These are phyloP conservation scores for Dipodascopsis tothii DNA, from an alignment of 805 yeast genomes.

Conservation along the genomic window DNA sequence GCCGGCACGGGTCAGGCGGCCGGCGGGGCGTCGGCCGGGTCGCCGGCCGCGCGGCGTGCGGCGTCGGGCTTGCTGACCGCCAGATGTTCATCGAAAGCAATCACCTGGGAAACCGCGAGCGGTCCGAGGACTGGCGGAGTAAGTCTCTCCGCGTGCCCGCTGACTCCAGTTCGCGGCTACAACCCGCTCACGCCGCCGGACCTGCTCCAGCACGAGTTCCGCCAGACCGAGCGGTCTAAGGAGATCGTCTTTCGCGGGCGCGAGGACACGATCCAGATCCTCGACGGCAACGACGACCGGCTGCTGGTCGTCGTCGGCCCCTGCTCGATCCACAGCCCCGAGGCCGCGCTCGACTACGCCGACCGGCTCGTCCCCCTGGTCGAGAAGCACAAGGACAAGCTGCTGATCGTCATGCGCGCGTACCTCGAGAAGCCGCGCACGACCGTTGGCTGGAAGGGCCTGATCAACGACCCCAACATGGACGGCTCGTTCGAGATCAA, in stretches of 20 bases:
- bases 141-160: neutral
- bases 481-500: slow-evolving; percentile 88
- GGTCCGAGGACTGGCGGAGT: slow-evolving; percentile 65
- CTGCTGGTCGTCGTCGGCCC: slow-evolving; percentile 89
- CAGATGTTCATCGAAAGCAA: slow-evolving; percentile 79
- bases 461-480: slow-evolving; percentile 93
- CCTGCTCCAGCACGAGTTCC: slow-evolving; percentile 77
- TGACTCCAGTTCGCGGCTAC: slow-evolving; percentile 56
- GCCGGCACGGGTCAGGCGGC: no score
- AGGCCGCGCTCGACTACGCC: slow-evolving; percentile 86
- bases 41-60: no score
- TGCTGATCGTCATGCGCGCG: slow-evolving; percentile 91
- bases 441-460: slow-evolving; percentile 96
- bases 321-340: slow-evolving; percentile 92
- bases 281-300: slow-evolving; percentile 80
- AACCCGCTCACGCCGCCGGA: slow-evolving; percentile 96
- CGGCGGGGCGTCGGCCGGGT: no score
- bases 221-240: slow-evolving; percentile 53
- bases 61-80: no score
- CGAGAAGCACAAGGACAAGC: slow-evolving; percentile 60
- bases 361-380: slow-evolving; percentile 51
- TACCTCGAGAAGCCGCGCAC: slow-evolving; percentile 97
- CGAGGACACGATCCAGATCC: slow-evolving; percentile 60
- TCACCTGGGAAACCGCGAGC: slow-evolving; percentile 72
- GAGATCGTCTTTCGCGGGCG: slow-evolving; percentile 68